Evolutionary conservation across 2,329 filamentous ascomycete species (phyloP).

Genomic region (Leptographium wingfieldii): DNA sequence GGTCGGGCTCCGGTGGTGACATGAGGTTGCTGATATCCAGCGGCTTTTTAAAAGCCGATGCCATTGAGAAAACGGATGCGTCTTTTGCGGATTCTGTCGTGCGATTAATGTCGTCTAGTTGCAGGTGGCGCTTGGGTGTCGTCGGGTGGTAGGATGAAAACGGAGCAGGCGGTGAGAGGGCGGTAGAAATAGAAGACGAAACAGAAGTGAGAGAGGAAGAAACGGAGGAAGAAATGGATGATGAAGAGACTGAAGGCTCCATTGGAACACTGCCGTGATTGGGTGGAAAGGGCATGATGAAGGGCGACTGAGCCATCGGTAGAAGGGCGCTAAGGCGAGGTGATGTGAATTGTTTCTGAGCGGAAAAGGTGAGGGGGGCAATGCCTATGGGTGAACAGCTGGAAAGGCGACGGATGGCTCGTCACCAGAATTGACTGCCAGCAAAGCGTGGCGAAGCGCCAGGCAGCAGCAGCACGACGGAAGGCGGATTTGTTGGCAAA

Average conservation of each 20-base stretch:
- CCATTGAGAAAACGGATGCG: background rate
- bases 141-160: background rate
- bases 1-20: conserved; percentile 46
- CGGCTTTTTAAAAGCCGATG: conserved; percentile 23
- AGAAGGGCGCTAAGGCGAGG: background rate
- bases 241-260: conserved; percentile 10
- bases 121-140: background rate
- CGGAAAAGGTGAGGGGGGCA: background rate
- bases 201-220: background rate
- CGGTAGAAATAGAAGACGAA: background rate
- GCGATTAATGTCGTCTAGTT: background rate
- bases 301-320: background rate
- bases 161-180: background rate
- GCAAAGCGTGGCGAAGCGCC: conserved; percentile 7
- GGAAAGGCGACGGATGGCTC: background rate
- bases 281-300: background rate
- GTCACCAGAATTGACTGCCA: background rate
- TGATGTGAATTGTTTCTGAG: background rate
- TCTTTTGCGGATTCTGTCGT: background rate
- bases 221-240: conserved; percentile 1
- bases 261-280: conserved; percentile 6
- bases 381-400: background rate
- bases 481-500: conserved; percentile 3
- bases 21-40: conserved; percentile 43
- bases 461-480: conserved; percentile 9